phyloP scores from a whole-genome alignment of 78 protist species.

The Dictyostelium purpureum region DNA sequence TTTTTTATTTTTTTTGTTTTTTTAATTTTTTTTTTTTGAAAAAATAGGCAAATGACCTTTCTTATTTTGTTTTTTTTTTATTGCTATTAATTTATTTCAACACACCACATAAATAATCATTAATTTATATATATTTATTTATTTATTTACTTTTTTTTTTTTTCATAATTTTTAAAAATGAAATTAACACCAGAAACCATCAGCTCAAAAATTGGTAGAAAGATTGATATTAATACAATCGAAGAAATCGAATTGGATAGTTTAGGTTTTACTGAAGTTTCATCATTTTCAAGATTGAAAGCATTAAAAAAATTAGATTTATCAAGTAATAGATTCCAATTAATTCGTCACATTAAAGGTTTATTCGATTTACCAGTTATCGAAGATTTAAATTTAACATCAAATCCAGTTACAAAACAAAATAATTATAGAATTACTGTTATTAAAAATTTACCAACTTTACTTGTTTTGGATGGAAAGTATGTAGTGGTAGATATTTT shows the following conservation, averaged over 20 bases:
- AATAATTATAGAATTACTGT: conserved; percentile 1
- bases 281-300: conserved; percentile 61
- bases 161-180: background rate
- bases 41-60: too few relatives aligned
- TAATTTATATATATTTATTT: too few relatives aligned
- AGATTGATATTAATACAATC: conserved; percentile 40
- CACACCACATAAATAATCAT: too few relatives aligned
- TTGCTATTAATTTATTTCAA: too few relatives aligned
- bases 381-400: conserved; percentile 26
- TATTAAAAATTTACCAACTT: conserved; percentile 44
- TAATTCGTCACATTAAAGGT: conserved; percentile 61
- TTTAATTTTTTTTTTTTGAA: too few relatives aligned
- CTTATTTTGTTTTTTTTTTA: too few relatives aligned
- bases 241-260: conserved; percentile 4
- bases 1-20: too few relatives aligned
- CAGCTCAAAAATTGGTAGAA: conserved; percentile 41
- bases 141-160: too few relatives aligned
- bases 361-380: conserved; percentile 50
- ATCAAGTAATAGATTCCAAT: conserved; percentile 41
- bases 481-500: background rate
- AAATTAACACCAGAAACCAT: conserved; percentile 45
- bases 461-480: conserved; percentile 41
- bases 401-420: conserved; percentile 61
- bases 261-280: conserved; percentile 25
- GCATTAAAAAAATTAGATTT: conserved; percentile 29